Base-by-base conservation (phyloP, 2,329 filamentous ascomycete species). In the Teratosphaeria nubilosa region DNA sequence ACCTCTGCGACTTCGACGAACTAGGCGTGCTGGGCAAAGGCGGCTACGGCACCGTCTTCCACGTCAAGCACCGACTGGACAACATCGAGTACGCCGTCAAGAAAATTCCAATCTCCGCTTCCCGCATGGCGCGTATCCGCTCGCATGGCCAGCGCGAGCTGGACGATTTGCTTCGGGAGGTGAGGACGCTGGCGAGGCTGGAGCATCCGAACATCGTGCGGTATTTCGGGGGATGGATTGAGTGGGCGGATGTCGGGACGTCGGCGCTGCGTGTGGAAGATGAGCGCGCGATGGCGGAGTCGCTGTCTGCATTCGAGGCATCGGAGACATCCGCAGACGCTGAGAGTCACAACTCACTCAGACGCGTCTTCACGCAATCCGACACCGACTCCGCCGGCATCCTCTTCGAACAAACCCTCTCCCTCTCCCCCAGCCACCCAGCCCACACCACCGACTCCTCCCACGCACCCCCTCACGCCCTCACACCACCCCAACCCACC, bases 161-260 rank as follows among this genome's bases (percentile, higher is more conserved):
- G 50, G 81, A 84, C 64, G 75, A 72, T 54, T 76, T 86, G 32
- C 74, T 86, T 56, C 77, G 78, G 58, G 84, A 87, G 69, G 79
- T 86, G 9, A 77, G 82, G 53, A 83, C 82, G 0, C 27, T 60
- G 34, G 59, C 59, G 20, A 30, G 54, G 20, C 51, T 60, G 14
- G 81, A 86, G 52, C 85, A 88, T 68, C 77, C 77, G 5, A 86
- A 87, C 66, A 80, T 88, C 57, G 85, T 87, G 37, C 78, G 84
- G 25, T 88, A 88, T 64, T 83, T 82, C 66, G 78, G 79, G 55
- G 81, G 81, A 14, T 88, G 85, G 85, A 75, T 86, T 14, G 85
- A 87, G 37, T 76, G 64, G 64, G 62, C 67, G 25, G 62, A 63
- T 22, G 55, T 56, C n/a, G 31, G 55, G 10, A 41, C 41, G 13